Base-by-base conservation (phyloP, 177 flowering plant species). In the Vitis hybrid region DNA sequence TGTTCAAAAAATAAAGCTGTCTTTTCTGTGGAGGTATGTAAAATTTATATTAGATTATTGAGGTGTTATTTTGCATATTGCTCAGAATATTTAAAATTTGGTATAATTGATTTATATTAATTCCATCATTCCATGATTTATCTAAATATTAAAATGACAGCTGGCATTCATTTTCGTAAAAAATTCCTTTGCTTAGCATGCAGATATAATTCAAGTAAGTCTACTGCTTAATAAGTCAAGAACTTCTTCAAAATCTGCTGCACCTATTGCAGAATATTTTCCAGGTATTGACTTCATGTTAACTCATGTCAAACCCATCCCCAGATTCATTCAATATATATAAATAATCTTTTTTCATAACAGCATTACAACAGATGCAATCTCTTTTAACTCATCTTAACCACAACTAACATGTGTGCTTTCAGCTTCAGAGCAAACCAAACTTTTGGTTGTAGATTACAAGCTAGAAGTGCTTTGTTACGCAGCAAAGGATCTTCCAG, bases 401-500 rank as follows among this genome's bases (percentile, higher is more conserved):
- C 48, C 11, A 18, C 49, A 24, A 19, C 32, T 52, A 27, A 8
- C 62, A 56, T 67, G 15, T 76, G 27, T 74, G 19, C 66, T 79
- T 80, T 59, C 88, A 95, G 97, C 89, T 72, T 55, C 73, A 35
- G 94, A 87, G 71, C 87, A 85, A 64, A 80, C 87, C 54, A 82
- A 76, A 58, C 77, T 85, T 70, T 57, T 79, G 65, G 80, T 83
- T 74, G 81, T 82, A 11, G 81, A 79, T 69, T 83, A 86, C 48
- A 89, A 87, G 75, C 78, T 91, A 57, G 90, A 93, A 60, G 91
- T 90, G 66, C 81, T 93, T 46, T 85, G 90, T 78, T 95, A 88
- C 84, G 87, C 90, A 11, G 72, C 81, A 56, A 90, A 83, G 83
- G 77, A 78, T 71, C 82, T 88, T 70, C 83, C 88, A 12, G 70